These are phyloP conservation scores for Fusarium sulawesiense DNA, from an alignment of 2,329 filamentous ascomycete genomes.

Conservation along the genomic window DNA sequence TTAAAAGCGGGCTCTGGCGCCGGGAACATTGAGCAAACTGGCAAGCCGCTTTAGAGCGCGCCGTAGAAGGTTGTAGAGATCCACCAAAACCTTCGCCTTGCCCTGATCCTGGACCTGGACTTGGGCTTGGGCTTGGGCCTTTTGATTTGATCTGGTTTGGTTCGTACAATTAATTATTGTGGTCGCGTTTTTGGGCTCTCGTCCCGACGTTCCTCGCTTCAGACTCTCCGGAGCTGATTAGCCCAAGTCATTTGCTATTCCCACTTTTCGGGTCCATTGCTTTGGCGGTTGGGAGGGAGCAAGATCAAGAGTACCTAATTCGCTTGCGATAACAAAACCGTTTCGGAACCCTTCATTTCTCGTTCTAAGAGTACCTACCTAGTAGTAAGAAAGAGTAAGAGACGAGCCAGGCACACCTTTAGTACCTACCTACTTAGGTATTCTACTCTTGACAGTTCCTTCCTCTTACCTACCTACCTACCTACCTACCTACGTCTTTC, in stretches of 20 bases:
- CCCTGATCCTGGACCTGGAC: slow-evolving; percentile 17
- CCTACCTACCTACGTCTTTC: neutral
- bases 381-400: neutral
- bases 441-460: slow-evolving; percentile 5
- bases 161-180: neutral
- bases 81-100: slow-evolving; percentile 24
- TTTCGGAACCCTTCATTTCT: slow-evolving; percentile 27
- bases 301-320: slow-evolving; percentile 29
- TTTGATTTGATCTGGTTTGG: neutral
- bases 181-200: slow-evolving; percentile 17
- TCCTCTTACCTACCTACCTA: neutral
- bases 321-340: slow-evolving; percentile 37
- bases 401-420: neutral
- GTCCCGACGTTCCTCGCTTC: slow-evolving; percentile 30
- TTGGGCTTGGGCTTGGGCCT: neutral
- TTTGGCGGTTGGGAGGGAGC: slow-evolving; percentile 28
- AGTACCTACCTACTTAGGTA: neutral
- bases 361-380: neutral
- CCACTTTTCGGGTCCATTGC: slow-evolving; percentile 26
- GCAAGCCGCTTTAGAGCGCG: slow-evolving; percentile 15
- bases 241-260: slow-evolving; percentile 14
- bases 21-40: slow-evolving; percentile 4
- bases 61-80: slow-evolving; percentile 21
- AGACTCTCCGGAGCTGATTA: slow-evolving; percentile 16
- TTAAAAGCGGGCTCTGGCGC: slow-evolving; percentile 16